Evolutionary conservation across 2,329 filamentous ascomycete genomes (phyloP), one percentile per base, ranked within the genome.

Genomic region (Ilyonectria destructans): DNA sequence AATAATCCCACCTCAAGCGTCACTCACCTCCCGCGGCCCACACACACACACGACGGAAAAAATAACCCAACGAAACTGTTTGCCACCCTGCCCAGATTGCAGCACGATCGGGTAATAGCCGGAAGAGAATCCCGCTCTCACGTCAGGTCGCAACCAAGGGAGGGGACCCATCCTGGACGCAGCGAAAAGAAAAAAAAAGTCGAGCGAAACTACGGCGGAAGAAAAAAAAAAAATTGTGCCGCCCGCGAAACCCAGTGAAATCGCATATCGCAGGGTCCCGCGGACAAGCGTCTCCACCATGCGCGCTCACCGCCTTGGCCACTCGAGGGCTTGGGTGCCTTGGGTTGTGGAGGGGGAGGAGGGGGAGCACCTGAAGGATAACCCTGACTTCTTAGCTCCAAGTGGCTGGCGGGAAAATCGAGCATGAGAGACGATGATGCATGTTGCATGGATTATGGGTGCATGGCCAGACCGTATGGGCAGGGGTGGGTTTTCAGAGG

Each of bases 201-300:
- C 40, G 58, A 52, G 46, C 40, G 58, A 60, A 46, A 43, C 19
- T 45, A 60, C 15, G 13, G 33, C 6, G 4, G n/a, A 8, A 1
- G 6, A 29, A 61, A 62, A 55, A 37, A 65, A 69, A 33, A 35
- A 31, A 21, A 40, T 49, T 43, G 48, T 67, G 60, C 57, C 37
- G 23, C 40, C 58, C 21, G 12, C 17, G 37, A 35, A 69, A 43
- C 46, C 72, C 66, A 74, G 72, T 70, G 49, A 73, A 40, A 74
- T 73, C 59, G 69, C 69, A 73, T 52, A 73, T 73, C 60, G 61
- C 71, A 74, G 72, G 72, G 72, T 75, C 72, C 66, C 71, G 49
- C 64, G 65, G 49, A 23, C 60, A 43, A 56, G 10, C 15, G 52
- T 54, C 33, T 57, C 60, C 60, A 62, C 60, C 60, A 35, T 35